These are phyloP conservation scores for Clavariopsis aquatica DNA, from an alignment of 495 filamentous ascomycete genomes.

Conservation along the genomic window DNA sequence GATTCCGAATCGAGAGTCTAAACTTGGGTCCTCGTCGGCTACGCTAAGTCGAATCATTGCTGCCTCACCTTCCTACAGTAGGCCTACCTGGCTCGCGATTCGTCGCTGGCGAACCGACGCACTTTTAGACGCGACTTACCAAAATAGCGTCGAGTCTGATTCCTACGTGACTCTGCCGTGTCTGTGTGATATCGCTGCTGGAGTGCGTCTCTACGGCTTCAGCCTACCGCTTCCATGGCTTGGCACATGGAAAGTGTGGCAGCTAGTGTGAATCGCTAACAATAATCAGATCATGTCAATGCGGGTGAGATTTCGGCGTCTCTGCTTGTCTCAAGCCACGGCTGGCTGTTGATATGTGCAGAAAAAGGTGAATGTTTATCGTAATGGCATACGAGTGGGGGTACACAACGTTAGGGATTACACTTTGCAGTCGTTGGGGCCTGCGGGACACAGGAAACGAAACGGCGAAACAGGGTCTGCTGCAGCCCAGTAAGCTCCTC, in stretches of 20 bases:
- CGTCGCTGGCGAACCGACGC: not conserved
- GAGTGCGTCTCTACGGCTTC: constrained; percentile 17
- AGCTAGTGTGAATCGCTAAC: constrained; percentile 11
- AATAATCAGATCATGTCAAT: constrained; percentile 12
- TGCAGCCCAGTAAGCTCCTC: not conserved
- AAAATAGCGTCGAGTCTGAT: not conserved
- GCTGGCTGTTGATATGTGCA: constrained; percentile 8
- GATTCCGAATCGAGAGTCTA: not conserved
- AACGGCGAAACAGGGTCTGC: not conserved
- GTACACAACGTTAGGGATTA: not conserved
- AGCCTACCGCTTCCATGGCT: constrained; percentile 22
- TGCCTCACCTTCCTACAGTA: not conserved
- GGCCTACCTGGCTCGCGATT: not conserved
- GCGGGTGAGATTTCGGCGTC: not conserved
- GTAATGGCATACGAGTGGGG: constrained; percentile 16
- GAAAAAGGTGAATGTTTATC: not conserved
- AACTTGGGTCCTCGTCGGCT: not conserved
- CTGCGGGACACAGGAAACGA: constrained; percentile 10
- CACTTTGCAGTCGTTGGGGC: constrained; percentile 11
- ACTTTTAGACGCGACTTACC: not conserved
- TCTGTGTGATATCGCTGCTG: not conserved
- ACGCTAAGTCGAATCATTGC: not conserved
- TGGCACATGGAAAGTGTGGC: constrained; percentile 22
- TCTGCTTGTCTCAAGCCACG: not conserved
- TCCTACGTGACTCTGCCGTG: not conserved